Evolutionary conservation across 306 rosid species (phyloP).

Genomic region (Heteromeles arbutifolia): DNA sequence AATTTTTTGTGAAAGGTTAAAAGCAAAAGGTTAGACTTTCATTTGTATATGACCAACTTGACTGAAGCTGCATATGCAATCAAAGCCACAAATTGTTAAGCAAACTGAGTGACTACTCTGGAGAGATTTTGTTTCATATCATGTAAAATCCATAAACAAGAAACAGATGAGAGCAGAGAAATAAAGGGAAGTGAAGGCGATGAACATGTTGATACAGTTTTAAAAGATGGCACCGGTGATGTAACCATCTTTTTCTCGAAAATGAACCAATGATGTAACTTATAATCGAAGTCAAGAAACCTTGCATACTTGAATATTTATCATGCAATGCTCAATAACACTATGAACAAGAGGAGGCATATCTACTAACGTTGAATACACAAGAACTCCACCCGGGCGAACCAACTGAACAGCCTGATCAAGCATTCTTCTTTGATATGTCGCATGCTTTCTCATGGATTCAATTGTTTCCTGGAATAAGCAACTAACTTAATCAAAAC

Average conservation of each 20-base stretch:
- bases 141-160: no score
- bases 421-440: conserved; percentile 80
- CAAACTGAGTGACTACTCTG: no score
- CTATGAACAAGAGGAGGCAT: conserved; percentile 15
- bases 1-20: no score
- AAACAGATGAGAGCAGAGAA: not conserved
- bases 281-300: not conserved
- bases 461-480: conserved; percentile 67
- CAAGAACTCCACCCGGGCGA: conserved; percentile 75
- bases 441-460: conserved; percentile 66
- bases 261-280: not conserved
- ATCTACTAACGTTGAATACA: conserved; percentile 84
- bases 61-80: no score
- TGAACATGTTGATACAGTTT: not conserved
- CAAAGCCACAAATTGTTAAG: no score
- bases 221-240: not conserved
- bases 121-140: no score
- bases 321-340: not conserved
- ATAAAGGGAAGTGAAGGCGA: not conserved
- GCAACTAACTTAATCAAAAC: not conserved
- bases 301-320: no score
- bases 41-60: no score
- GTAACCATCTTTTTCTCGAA: not conserved
- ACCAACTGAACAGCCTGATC: conserved; percentile 92
- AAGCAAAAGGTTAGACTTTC: no score